Conservation (phyloP, 1,284 basidiomycete genomes). For the Cerioporus squamosus region DNA sequence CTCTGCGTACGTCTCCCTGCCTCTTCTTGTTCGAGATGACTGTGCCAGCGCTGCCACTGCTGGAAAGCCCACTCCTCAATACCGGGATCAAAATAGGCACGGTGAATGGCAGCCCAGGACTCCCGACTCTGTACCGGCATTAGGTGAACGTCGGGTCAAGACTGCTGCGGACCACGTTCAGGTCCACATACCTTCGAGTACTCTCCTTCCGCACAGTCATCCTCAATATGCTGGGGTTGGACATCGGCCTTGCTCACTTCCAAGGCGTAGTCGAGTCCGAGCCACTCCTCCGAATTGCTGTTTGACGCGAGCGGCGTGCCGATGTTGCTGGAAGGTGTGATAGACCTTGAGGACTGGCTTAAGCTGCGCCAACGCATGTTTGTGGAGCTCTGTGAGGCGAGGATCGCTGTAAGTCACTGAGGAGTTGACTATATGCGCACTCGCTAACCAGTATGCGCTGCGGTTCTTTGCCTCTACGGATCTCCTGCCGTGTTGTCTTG, state of each 20-base stretch:
- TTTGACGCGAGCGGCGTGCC: background rate
- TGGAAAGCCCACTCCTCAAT: constrained; percentile 44
- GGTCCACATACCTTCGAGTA: constrained; percentile 43
- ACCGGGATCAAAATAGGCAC: constrained; percentile 40
- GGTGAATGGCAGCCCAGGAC: constrained; percentile 48
- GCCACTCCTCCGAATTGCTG: constrained; percentile 42
- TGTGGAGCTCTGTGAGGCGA: too few relatives aligned
- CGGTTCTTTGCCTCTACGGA: too few relatives aligned
- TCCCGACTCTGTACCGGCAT: constrained; percentile 41
- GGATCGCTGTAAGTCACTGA: too few relatives aligned
- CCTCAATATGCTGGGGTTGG: constrained; percentile 41
- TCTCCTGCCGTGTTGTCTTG: too few relatives aligned
- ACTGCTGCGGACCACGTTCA: background rate
- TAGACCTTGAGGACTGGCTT: too few relatives aligned
- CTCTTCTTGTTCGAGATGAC: constrained; percentile 40
- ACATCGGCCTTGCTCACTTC: constrained; percentile 40
- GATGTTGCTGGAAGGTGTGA: background rate
- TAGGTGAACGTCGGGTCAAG: background rate
- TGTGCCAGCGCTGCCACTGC: constrained; percentile 45
- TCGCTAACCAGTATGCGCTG: too few relatives aligned
- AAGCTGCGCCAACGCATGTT: too few relatives aligned
- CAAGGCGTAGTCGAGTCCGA: constrained; percentile 47
- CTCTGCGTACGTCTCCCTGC: constrained; percentile 37
- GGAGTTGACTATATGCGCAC: too few relatives aligned
- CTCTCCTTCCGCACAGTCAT: constrained; percentile 39